These are phyloP conservation scores for Dothistroma pini DNA, from an alignment of 2,329 filamentous ascomycete genomes.

Conservation along the genomic window DNA sequence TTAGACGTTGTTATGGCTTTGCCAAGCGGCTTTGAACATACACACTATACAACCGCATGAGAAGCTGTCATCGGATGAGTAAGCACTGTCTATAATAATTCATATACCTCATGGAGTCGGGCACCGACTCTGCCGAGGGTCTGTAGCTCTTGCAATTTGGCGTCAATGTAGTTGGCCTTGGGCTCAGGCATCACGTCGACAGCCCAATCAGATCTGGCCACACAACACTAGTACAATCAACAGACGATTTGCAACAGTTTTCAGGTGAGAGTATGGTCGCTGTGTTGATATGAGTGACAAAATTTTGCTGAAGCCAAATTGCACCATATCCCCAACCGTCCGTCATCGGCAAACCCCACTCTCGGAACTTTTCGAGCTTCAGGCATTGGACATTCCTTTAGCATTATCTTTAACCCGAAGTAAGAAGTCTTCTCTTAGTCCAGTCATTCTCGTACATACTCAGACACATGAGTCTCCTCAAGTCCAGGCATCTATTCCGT, in stretches of 20 bases:
- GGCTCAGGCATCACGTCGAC: too few species aligned
- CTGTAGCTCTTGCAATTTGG: too few species aligned
- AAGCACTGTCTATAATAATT: too few species aligned
- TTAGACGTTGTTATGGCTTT: too few species aligned
- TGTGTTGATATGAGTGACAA: background rate
- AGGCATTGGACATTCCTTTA: slow-evolving; percentile 9
- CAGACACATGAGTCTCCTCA: slow-evolving; percentile 10
- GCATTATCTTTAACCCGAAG: slow-evolving; percentile 8
- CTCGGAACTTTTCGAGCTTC: background rate
- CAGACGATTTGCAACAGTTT: too few species aligned
- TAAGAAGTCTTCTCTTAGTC: background rate
- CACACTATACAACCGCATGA: background rate
- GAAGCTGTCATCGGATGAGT: background rate
- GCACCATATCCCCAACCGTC: slow-evolving; percentile 7
- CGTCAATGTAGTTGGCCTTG: too few species aligned
- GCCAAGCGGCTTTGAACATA: too few species aligned
- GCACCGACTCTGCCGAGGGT: too few species aligned
- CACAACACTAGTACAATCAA: too few species aligned
- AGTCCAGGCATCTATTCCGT: background rate
- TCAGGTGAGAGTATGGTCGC: background rate
- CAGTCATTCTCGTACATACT: background rate
- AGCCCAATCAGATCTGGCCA: too few species aligned
- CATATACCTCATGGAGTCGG: too few species aligned
- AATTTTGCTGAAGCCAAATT: background rate
- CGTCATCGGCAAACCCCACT: slow-evolving; percentile 5